Evolutionary conservation across 345 rosid species (phyloP).

Genomic region (Gossypium thurberi): DNA sequence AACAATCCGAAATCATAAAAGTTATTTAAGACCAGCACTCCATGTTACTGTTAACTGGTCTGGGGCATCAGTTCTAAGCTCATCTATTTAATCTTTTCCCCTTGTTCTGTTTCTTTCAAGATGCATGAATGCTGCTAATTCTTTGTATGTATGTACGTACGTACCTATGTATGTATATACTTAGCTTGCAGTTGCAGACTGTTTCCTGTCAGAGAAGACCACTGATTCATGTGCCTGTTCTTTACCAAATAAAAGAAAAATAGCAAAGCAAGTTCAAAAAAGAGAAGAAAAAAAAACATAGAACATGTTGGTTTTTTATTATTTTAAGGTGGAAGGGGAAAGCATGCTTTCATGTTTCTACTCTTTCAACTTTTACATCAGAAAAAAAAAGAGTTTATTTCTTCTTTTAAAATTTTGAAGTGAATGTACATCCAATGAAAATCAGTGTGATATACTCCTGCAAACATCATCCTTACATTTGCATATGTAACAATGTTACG

Average conservation of each 20-base stretch:
- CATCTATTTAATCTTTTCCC: not conserved
- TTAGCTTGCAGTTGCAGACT: not conserved
- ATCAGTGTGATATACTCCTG: not conserved
- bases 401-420: too few relatives aligned
- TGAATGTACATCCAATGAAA: not conserved
- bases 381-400: not conserved
- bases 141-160: not conserved
- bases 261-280: not conserved
- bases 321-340: not conserved
- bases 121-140: not conserved
- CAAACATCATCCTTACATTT: not conserved
- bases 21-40: not conserved
- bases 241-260: not conserved
- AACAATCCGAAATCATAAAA: not conserved
- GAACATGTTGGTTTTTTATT: not conserved
- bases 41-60: slow-evolving; percentile 18
- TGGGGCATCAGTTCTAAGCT: slow-evolving; percentile 1
- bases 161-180: not conserved
- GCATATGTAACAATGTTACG: not conserved
- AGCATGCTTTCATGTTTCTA: slow-evolving; percentile 5
- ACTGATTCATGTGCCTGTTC: not conserved
- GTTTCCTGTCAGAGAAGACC: not conserved
- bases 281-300: not conserved
- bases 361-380: not conserved
- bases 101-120: not conserved